A percentile compares a stretch with the other conserved stretches of the same genome.
Evolutionary conservation across 495 filamentous ascomycete genomes (phyloP).

Genomic region (Penicillium odoratum): DNA sequence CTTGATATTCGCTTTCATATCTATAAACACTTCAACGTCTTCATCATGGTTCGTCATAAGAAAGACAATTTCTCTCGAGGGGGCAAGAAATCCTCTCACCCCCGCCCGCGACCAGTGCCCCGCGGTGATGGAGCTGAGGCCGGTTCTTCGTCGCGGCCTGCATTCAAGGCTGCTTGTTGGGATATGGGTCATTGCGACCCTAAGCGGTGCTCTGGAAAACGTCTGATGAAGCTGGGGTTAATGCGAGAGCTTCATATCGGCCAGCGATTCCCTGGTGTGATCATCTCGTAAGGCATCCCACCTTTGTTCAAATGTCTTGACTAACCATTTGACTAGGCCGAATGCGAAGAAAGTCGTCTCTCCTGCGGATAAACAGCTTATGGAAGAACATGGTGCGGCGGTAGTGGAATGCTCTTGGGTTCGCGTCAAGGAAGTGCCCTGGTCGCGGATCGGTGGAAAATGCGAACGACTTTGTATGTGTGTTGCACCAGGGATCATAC

Average conservation of each 20-base stretch:
- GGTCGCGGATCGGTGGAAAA: conserved; percentile 88
- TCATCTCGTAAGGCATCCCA: conserved; percentile 65
- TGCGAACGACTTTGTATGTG: conserved; percentile 74
- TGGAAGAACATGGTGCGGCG: conserved; percentile 87
- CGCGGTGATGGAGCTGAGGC: conserved; percentile 41
- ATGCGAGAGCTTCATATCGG: conserved; percentile 93
- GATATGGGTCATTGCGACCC: conserved; percentile 97
- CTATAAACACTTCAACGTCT: neutral
- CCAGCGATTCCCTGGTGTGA: conserved; percentile 84
- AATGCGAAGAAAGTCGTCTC: conserved; percentile 86
- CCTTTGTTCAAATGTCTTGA: conserved; percentile 6
- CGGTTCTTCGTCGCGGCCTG: conserved; percentile 47
- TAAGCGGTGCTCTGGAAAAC: conserved; percentile 94
- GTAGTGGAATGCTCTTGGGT: conserved; percentile 99
- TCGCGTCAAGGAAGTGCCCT: conserved; percentile 85
- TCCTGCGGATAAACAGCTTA: conserved; percentile 72
- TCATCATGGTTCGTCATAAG: conserved; percentile 84
- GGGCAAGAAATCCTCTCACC: conserved; percentile 62
- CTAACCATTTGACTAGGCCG: conserved; percentile 51
- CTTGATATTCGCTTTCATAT: neutral
- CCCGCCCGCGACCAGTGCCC: conserved; percentile 48
- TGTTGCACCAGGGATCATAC: neutral
- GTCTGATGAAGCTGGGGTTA: conserved; percentile 83
- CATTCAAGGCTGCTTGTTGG: conserved; percentile 95
- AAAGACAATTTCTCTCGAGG: conserved; percentile 79